Evolutionary conservation across 805 yeast genomes (phyloP).

Genomic region (Saccharomyces jurei): DNA sequence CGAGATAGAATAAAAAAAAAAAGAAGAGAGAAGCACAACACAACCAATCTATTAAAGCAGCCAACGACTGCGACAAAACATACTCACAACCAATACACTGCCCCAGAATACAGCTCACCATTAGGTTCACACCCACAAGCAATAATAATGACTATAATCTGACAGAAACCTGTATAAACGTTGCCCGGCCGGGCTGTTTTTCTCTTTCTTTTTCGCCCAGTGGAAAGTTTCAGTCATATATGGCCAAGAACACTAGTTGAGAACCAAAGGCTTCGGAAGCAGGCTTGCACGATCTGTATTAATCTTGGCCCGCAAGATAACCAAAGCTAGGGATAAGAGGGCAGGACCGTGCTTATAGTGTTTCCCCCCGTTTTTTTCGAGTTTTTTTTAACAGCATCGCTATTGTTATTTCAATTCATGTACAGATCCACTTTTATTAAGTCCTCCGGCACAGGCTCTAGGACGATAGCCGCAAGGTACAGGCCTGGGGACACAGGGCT

Average conservation of each 20-base stretch:
- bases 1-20: no score
- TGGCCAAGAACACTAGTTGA: background rate
- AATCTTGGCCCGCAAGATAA: slow-evolving; percentile 1
- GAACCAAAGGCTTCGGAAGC: background rate
- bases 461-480: background rate
- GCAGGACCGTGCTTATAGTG: slow-evolving; percentile 2
- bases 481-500: background rate
- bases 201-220: background rate
- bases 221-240: background rate
- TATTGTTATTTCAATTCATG: background rate
- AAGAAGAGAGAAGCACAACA: no score
- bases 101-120: no score
- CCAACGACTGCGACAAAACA: no score
- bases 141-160: background rate
- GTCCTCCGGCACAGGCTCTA: background rate
- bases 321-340: slow-evolving; percentile 3
- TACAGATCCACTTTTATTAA: background rate
- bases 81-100: no score
- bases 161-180: background rate
- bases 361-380: background rate
- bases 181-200: background rate
- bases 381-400: background rate
- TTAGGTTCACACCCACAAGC: no score
- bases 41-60: no score
- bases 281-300: background rate